These are phyloP conservation scores for Fusarium oxysporum DNA, from an alignment of 2,329 filamentous ascomycete genomes.

Conservation along the genomic window DNA sequence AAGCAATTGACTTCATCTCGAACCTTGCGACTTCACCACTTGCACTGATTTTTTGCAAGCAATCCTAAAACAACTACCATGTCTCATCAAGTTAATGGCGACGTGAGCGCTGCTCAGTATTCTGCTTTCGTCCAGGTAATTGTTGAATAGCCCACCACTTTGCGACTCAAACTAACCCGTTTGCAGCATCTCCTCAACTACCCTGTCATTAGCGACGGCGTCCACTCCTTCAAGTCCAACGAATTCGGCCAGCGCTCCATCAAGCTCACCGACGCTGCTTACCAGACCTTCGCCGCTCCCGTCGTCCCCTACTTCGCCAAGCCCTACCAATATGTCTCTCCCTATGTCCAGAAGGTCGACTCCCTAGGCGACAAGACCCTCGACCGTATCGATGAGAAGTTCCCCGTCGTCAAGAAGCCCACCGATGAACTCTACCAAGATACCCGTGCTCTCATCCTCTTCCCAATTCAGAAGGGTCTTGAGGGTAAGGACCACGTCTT, in stretches of 20 bases:
- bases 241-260: constrained; percentile 87
- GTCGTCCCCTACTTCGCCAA: constrained; percentile 77
- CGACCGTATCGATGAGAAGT: constrained; percentile 73
- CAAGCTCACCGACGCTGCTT: constrained; percentile 78
- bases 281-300: constrained; percentile 80
- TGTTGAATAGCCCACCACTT: not conserved
- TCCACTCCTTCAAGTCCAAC: constrained; percentile 83
- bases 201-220: constrained; percentile 82
- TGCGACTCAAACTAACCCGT: constrained; percentile 6
- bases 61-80: constrained; percentile 48
- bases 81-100: constrained; percentile 63
- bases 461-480: constrained; percentile 71
- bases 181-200: constrained; percentile 84
- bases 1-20: constrained; percentile 22
- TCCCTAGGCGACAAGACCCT: constrained; percentile 79
- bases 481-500: constrained; percentile 73
- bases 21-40: constrained; percentile 5
- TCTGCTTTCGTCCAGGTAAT: constrained; percentile 62
- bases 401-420: constrained; percentile 81
- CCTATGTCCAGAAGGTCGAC: constrained; percentile 88
- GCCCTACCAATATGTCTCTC: constrained; percentile 84
- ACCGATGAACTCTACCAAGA: constrained; percentile 76
- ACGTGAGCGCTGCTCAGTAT: constrained; percentile 56
- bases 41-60: constrained; percentile 16
- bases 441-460: constrained; percentile 69